Evolutionary conservation across 495 filamentous ascomycete species (phyloP), one percentile per base, ranked within the genome.

Genomic region (Pseudomonodictys pantanalensis): DNA sequence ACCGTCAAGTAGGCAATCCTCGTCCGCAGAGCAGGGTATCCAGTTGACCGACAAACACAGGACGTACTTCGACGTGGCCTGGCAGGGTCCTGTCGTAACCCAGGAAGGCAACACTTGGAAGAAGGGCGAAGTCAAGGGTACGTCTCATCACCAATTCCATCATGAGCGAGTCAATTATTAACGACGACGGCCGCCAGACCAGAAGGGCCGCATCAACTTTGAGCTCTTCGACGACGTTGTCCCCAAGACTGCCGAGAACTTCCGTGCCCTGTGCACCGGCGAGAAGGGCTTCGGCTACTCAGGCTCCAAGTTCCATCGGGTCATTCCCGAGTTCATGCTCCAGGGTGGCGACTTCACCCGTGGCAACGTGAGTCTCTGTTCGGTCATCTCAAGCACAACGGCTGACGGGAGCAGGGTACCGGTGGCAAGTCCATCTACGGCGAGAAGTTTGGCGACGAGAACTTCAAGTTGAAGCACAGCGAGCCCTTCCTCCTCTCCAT

Each of bases 231-330:
- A 95, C 70, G 80, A 88, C 59, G 80, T 84, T 20, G 91, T 95
- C 59, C 93, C 95, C 55, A 93, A 87, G 79, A 98, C 93, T 22
- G 84, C 85, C 60, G 85, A 91, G 69, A 98, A 98, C 81, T 98
- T 98, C 83, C 85, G 85, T 61, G 86, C 87, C 71, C 87, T 98
- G 62, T 97, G 91, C 83, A 96, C 91, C 28, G 87, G 87, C 69
- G 86, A 91, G 81, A 90, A 92, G 76, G 93, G 95, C 68, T 86
- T 84, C 68, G 92, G 72, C 50, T 73, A 73, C 69, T 43, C 66
- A 33, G 68, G 68, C 59, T 73, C 69, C 58, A 74, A 71, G 56
- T 73, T 71, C 70, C 69, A 71, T 64, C 75, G 75, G 60, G 71
- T 79, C 52, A 79, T 79, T 51, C 75, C 75, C 5, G 60, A 77